These are phyloP conservation scores for Theobroma grandiflorum DNA, from an alignment of 441 rosid genomes.

Conservation along the genomic window DNA sequence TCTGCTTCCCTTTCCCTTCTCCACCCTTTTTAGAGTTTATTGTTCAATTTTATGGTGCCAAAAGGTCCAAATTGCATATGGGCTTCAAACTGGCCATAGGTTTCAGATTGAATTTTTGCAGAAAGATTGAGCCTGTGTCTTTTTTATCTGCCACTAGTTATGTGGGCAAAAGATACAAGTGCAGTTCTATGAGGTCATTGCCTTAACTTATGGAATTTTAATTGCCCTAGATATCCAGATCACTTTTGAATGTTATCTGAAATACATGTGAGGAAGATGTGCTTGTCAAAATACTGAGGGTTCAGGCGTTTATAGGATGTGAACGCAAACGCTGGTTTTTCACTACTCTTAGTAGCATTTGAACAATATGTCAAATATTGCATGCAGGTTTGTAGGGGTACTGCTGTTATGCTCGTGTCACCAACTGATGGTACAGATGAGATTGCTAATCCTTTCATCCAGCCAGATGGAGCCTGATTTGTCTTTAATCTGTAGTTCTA, in stretches of 20 bases:
- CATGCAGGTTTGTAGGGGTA: constrained; percentile 86
- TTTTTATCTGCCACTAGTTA: neutral
- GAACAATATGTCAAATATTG: neutral
- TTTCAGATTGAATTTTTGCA: neutral
- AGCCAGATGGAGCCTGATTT: constrained; percentile 76
- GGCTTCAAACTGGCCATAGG: too few relatives aligned
- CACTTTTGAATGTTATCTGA: neutral
- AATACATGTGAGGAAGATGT: neutral
- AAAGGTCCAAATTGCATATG: too few relatives aligned
- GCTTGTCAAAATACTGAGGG: neutral
- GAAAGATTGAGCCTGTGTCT: neutral
- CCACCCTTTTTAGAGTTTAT: neutral
- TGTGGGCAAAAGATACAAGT: neutral
- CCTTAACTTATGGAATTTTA: neutral
- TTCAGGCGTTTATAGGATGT: neutral
- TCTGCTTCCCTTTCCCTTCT: neutral
- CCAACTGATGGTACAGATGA: constrained; percentile 98
- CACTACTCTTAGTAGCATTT: neutral
- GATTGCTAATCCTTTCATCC: constrained; percentile 94
- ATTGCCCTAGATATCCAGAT: neutral
- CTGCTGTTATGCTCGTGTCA: constrained; percentile 94
- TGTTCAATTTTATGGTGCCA: neutral
- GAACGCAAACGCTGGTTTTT: neutral
- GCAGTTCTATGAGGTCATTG: neutral
- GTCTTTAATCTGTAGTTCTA: neutral